These are phyloP conservation scores for Thelephora aurantiotincta DNA, from an alignment of 768 basidiomycete genomes.

Conservation along the genomic window DNA sequence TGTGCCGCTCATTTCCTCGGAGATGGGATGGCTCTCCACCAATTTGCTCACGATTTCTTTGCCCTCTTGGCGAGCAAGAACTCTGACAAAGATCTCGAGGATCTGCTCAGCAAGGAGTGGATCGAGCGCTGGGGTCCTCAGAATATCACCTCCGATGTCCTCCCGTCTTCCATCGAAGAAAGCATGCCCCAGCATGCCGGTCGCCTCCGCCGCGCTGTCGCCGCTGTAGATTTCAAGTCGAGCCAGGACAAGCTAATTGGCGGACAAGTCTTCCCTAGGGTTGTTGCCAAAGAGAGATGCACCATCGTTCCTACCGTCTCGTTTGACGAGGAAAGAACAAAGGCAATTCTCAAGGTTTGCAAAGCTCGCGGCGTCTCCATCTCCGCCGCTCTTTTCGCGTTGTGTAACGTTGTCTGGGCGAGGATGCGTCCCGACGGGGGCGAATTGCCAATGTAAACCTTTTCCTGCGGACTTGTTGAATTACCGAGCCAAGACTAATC, in stretches of 20 bases:
- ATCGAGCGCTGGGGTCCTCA: constrained; percentile 13
- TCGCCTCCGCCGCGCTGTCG: constrained; percentile 29
- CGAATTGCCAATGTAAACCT: constrained; percentile 40
- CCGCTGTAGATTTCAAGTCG: constrained; percentile 40
- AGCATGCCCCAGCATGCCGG: constrained; percentile 22
- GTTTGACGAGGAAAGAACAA: constrained; percentile 41
- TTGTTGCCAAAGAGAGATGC: constrained; percentile 26
- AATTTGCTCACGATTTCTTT: constrained; percentile 73
- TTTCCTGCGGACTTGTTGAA: not conserved
- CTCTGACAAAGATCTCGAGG: constrained; percentile 17
- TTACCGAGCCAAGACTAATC: not conserved
- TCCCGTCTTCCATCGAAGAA: constrained; percentile 38
- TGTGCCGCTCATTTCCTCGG: constrained; percentile 74
- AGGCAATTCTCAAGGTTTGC: constrained; percentile 50
- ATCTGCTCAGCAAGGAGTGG: constrained; percentile 20
- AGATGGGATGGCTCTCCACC: constrained; percentile 79
- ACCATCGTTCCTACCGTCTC: constrained; percentile 63
- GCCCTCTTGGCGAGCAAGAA: constrained; percentile 32
- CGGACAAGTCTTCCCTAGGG: constrained; percentile 57
- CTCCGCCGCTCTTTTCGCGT: constrained; percentile 59
- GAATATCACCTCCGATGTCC: constrained; percentile 12
- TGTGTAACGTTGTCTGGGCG: constrained; percentile 66
- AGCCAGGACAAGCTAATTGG: constrained; percentile 48
- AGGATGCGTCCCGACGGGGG: constrained; percentile 27
- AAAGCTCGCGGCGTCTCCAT: constrained; percentile 62